Evolutionary conservation across 1,139 yeast genomes (phyloP).

Genomic region (Petasospora rhodanensis): DNA sequence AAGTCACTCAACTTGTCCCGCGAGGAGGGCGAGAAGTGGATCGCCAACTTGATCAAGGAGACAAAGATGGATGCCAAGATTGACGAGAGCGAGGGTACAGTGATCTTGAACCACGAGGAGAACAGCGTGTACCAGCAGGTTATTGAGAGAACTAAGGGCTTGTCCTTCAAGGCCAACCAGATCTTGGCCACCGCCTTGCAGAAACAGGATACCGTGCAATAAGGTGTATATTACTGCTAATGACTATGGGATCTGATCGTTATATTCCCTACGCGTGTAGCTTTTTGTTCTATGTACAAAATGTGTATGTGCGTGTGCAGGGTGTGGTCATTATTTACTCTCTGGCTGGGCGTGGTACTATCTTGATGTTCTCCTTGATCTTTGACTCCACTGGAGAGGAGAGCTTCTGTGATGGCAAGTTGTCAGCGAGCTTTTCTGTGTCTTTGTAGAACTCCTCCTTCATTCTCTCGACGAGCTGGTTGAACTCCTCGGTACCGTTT

Average conservation of each 20-base stretch:
- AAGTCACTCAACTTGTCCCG: conserved; percentile 37
- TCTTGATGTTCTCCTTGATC: conserved; percentile 20
- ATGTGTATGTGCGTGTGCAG: conserved; percentile 3
- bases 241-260: too few relatives aligned
- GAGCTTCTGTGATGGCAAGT: conserved; percentile 14
- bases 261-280: too few relatives aligned
- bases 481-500: conserved; percentile 51
- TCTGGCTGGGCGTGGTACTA: conserved; percentile 15
- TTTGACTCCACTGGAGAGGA: conserved; percentile 21
- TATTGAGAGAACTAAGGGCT: conserved; percentile 56
- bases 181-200: conserved; percentile 37
- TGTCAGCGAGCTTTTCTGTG: conserved; percentile 13
- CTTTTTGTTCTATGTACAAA: too few relatives aligned
- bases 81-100: conserved; percentile 43
- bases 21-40: conserved; percentile 48
- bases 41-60: conserved; percentile 44
- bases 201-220: conserved; percentile 25
- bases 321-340: conserved; percentile 4
- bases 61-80: conserved; percentile 47
- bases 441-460: conserved; percentile 50
- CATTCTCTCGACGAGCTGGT: conserved; percentile 60
- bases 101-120: conserved; percentile 42
- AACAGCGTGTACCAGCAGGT: conserved; percentile 50
- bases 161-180: conserved; percentile 53
- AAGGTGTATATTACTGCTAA: conserved; percentile 1